phyloP scores from a whole-genome alignment of 139 green algal genomes.

The Auxenochlorella protothecoides region DNA sequence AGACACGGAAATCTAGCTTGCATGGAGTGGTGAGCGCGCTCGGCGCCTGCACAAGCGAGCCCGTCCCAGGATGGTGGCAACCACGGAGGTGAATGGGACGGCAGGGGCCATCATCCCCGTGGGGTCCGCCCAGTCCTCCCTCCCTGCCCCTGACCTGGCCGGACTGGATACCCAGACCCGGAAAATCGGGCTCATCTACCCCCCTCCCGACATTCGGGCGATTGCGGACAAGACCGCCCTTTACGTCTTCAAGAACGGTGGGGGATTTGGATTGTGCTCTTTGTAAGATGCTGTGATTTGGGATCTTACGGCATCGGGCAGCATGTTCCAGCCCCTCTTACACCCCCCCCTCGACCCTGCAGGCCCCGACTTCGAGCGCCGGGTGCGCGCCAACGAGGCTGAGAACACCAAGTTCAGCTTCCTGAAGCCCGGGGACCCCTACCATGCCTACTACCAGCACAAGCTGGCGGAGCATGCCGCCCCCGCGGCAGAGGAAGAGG shows the following conservation, averaged over 20 bases:
- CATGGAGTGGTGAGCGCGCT: too few species aligned
- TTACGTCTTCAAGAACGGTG: conserved; percentile 94
- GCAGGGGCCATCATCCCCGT: conserved; percentile 49
- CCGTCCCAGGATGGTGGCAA: too few species aligned
- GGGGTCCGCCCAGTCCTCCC: conserved; percentile 32
- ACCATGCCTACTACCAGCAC: conserved; percentile 91
- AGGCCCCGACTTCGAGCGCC: conserved; percentile 85
- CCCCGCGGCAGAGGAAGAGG: conserved; percentile 20
- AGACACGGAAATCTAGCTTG: too few species aligned
- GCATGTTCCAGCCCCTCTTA: too few species aligned
- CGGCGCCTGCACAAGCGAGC: too few species aligned
- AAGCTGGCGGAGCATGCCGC: conserved; percentile 36
- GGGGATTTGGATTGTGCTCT: not conserved
- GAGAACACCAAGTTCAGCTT: conserved; percentile 99
- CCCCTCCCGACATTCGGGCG: conserved; percentile 85
- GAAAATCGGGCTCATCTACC: conserved; percentile 84
- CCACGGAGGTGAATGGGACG: too few species aligned
- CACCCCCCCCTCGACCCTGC: not conserved
- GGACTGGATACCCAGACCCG: conserved; percentile 78
- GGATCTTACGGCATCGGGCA: too few species aligned
- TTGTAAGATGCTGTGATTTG: too few species aligned
- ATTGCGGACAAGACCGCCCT: conserved; percentile 98
- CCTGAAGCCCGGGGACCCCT: conserved; percentile 79
- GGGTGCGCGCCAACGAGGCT: conserved; percentile 83
- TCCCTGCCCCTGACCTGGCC: conserved; percentile 22